These are phyloP conservation scores for Lepiota venenata DNA, from an alignment of 768 basidiomycete species.

Conservation along the genomic window DNA sequence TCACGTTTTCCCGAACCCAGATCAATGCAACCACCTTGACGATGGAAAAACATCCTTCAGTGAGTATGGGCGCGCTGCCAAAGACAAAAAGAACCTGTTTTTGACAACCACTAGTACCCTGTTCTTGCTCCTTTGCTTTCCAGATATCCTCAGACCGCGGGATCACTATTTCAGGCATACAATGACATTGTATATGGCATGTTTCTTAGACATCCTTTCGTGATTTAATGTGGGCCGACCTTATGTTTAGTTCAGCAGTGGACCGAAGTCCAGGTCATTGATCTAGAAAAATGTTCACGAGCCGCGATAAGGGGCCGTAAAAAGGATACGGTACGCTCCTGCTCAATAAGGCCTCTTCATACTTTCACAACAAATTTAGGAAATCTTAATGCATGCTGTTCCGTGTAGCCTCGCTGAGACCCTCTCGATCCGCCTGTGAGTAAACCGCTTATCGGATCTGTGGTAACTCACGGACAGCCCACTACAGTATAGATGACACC, in stretches of 20 bases:
- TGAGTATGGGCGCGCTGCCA: constrained; percentile 7
- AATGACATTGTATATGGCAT: constrained; percentile 68
- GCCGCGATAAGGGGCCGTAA: constrained; percentile 59
- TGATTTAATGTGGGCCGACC: background rate
- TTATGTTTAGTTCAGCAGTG: constrained; percentile 66
- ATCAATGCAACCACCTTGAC: background rate
- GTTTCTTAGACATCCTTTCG: constrained; percentile 9
- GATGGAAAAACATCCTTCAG: constrained; percentile 29
- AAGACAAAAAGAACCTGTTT: background rate
- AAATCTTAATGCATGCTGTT: constrained; percentile 46
- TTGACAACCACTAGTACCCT: constrained; percentile 33
- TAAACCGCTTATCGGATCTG: background rate
- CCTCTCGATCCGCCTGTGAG: constrained; percentile 60
- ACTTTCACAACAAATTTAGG: constrained; percentile 26
- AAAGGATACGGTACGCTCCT: constrained; percentile 42
- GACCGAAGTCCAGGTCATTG: constrained; percentile 59
- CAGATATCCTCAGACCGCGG: constrained; percentile 62
- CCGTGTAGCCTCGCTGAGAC: constrained; percentile 70
- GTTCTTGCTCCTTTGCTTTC: constrained; percentile 41
- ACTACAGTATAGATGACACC: constrained; percentile 52
- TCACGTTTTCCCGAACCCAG: background rate
- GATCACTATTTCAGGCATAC: constrained; percentile 69
- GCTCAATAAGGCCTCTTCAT: background rate
- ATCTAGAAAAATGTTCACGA: constrained; percentile 52
- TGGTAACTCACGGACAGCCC: background rate